These are phyloP conservation scores for Colletotrichum falcatum DNA, from an alignment of 2,329 filamentous ascomycete species.

Conservation along the genomic window DNA sequence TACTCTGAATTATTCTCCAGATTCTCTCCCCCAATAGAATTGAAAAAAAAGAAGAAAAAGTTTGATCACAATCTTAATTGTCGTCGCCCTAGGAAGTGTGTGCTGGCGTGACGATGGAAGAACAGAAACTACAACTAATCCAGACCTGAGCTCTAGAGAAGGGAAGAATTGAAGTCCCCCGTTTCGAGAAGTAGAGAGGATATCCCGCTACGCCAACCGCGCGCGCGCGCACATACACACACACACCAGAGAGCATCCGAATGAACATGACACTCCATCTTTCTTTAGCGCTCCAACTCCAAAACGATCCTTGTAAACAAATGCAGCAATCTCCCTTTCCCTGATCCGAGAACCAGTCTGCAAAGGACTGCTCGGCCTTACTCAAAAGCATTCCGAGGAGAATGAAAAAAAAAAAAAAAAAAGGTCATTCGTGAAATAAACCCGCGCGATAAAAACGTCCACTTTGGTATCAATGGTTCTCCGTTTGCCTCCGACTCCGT, in stretches of 20 bases:
- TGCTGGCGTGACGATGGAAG: neutral
- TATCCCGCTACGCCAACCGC: slow-evolving; percentile 1
- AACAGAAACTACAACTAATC: neutral
- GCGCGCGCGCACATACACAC: neutral
- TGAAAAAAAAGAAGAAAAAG: neutral
- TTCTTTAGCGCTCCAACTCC: slow-evolving; percentile 31
- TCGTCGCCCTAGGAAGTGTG: neutral
- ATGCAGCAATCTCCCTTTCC: neutral
- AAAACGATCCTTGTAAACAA: neutral
- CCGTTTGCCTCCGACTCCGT: slow-evolving; percentile 40
- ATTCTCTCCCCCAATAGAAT: neutral
- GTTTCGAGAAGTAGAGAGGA: neutral
- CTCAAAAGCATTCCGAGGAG: neutral
- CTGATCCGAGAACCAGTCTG: slow-evolving; percentile 6
- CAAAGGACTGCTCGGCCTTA: neutral
- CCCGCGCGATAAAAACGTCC: slow-evolving; percentile 28
- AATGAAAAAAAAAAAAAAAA: slow-evolving; percentile 12
- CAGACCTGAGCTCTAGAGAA: neutral
- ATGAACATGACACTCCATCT: slow-evolving; percentile 12
- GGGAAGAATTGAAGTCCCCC: too few species aligned
- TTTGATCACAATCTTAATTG: slow-evolving; percentile 2
- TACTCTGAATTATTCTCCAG: neutral
- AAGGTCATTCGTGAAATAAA: slow-evolving; percentile 11
- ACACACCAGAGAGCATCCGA: neutral
- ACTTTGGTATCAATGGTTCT: slow-evolving; percentile 42